Evolutionary conservation across 176 grass and related monocot species (phyloP).

Genomic region (Puccinellia tenuiflora): DNA sequence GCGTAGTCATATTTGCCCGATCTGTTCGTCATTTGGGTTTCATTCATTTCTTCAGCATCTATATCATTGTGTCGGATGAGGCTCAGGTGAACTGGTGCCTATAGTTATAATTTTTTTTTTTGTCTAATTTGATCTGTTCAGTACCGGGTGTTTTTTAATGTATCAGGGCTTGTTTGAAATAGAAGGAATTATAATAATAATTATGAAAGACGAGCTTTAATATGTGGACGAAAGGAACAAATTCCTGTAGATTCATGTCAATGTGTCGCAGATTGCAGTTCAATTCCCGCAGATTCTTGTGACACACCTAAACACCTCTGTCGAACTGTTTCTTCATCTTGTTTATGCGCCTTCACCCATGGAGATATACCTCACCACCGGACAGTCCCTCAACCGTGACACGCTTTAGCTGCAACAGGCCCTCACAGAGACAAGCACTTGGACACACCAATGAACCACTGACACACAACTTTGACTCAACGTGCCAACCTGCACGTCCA

Average conservation of each 20-base stretch:
- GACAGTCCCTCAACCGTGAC: too few relatives aligned
- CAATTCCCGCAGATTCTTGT: neutral
- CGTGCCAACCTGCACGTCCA: too few relatives aligned
- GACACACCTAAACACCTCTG: too few relatives aligned
- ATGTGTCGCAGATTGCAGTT: neutral
- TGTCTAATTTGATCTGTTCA: neutral
- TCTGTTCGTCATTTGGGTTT: neutral
- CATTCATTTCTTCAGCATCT: neutral
- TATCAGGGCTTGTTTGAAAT: neutral
- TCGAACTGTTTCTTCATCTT: too few relatives aligned
- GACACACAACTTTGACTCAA: too few relatives aligned
- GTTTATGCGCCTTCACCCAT: too few relatives aligned
- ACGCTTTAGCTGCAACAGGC: too few relatives aligned
- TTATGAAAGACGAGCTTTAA: neutral
- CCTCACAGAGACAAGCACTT: too few relatives aligned
- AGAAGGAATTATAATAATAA: neutral
- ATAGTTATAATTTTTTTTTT: neutral
- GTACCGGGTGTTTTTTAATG: neutral
- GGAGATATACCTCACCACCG: too few relatives aligned
- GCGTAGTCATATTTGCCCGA: neutral
- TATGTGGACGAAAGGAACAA: neutral
- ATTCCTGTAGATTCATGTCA: neutral
- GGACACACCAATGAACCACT: too few relatives aligned
- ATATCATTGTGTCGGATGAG: constrained; percentile 11
- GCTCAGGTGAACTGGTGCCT: neutral